phyloP scores from a whole-genome alignment of 202 grass and related monocot species.

The Hordeum pubiflorum region DNA sequence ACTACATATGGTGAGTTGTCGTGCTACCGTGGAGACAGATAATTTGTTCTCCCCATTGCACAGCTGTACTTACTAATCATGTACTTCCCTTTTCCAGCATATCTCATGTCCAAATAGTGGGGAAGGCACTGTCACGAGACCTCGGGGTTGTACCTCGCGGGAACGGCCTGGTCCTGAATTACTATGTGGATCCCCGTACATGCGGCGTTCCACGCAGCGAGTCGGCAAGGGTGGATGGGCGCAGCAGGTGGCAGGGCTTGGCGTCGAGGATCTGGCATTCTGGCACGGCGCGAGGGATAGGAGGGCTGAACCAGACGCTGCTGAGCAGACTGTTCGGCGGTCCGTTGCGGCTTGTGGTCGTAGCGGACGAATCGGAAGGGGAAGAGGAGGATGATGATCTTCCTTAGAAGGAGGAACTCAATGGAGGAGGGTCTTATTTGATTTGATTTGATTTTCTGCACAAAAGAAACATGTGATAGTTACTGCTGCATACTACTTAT shows the following conservation, averaged over 20 bases:
- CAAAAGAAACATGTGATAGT: background rate
- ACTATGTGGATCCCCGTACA: conserved; percentile 19
- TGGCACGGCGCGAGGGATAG: background rate
- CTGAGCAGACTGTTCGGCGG: conserved; percentile 31
- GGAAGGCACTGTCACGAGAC: conserved; percentile 28
- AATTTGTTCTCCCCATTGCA: background rate
- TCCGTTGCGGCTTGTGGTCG: background rate
- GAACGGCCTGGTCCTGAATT: conserved; percentile 35
- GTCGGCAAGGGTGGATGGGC: background rate
- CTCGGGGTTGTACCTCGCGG: conserved; percentile 24
- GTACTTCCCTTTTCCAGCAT: conserved; percentile 17
- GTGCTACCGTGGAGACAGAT: background rate
- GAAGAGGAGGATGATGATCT: background rate
- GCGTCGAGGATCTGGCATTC: conserved; percentile 24
- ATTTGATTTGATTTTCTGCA: background rate
- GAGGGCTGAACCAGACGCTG: conserved; percentile 13
- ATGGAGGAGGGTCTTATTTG: background rate
- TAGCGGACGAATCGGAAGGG: background rate
- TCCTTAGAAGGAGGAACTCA: background rate
- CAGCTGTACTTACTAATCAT: background rate
- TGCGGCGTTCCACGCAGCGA: background rate
- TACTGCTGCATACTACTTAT: background rate
- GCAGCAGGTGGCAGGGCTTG: conserved; percentile 25
- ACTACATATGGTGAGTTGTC: conserved; percentile 65
- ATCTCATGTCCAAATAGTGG: conserved; percentile 50